Conservation (phyloP, 176 grass and related monocot species). For the Carex scoparia region DNA sequence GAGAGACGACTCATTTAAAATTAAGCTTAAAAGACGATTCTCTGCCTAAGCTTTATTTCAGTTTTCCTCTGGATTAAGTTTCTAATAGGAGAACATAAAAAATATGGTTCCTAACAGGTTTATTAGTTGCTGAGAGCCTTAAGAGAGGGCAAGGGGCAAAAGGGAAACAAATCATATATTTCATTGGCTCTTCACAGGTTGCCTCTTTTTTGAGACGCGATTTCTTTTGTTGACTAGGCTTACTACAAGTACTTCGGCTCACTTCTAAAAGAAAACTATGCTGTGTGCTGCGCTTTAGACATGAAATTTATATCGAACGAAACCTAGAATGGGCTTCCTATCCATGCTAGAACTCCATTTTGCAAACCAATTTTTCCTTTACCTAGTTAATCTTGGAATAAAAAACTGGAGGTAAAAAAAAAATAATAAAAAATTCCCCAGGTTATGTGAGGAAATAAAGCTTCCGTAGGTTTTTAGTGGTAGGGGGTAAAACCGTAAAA, state of each 20-base stretch:
- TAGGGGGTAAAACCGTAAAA: not conserved
- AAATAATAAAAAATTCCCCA: not conserved
- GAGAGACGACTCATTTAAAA: not conserved
- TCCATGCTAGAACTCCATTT: not conserved
- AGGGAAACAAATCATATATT: not conserved
- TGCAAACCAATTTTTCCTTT: not conserved
- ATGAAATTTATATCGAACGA: not conserved
- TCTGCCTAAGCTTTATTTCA: not conserved
- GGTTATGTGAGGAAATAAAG: not conserved
- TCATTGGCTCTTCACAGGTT: not conserved
- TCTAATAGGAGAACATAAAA: too few relatives aligned
- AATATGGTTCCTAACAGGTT: too few relatives aligned
- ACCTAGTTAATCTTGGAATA: not conserved
- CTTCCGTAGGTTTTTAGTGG: not conserved
- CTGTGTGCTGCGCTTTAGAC: not conserved
- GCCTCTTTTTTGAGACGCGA: not conserved
- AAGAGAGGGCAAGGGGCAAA: not conserved
- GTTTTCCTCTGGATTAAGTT: not conserved
- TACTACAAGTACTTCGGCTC: not conserved
- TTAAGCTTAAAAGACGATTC: not conserved
- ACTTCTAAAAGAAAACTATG: not conserved
- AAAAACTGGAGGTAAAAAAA: not conserved
- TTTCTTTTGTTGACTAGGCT: too few relatives aligned
- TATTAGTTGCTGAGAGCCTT: not conserved
- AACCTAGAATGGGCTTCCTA: not conserved